phyloP scores from a whole-genome alignment of 768 basidiomycete genomes.

The Mycena leptocephala region DNA sequence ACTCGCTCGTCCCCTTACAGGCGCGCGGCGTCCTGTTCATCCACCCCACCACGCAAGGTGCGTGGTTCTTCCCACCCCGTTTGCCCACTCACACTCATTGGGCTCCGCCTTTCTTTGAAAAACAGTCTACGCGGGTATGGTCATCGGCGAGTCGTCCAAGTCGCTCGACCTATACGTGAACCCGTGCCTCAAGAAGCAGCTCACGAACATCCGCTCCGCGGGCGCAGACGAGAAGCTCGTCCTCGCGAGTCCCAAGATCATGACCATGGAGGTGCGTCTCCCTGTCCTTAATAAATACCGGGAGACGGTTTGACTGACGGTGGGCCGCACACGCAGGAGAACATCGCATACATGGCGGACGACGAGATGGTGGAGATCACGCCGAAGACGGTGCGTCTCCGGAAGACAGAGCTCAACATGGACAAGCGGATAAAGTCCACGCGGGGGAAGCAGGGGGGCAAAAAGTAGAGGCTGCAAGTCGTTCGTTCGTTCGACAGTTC shows the following conservation, averaged over 20 bases:
- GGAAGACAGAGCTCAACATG: constrained; percentile 59
- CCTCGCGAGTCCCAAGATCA: constrained; percentile 58
- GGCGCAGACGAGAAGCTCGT: constrained; percentile 68
- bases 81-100: background rate
- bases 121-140: constrained; percentile 67
- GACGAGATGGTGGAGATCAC: constrained; percentile 68
- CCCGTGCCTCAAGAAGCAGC: constrained; percentile 64
- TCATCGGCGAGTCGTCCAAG: constrained; percentile 67
- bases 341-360: constrained; percentile 65
- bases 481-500: too few relatives aligned
- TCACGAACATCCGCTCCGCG: constrained; percentile 66
- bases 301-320: background rate
- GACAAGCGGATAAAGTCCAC: constrained; percentile 51
- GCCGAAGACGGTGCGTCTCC: constrained; percentile 56
- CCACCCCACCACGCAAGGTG: constrained; percentile 59
- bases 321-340: constrained; percentile 38
- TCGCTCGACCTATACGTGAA: constrained; percentile 63
- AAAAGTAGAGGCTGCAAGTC: constrained; percentile 32
- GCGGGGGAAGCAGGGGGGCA: constrained; percentile 38
- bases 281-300: background rate
- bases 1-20: constrained; percentile 66
- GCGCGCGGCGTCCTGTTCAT: constrained; percentile 65
- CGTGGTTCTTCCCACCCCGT: constrained; percentile 6
- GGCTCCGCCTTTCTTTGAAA: too few relatives aligned
- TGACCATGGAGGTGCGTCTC: constrained; percentile 58